Evolutionary conservation across 495 filamentous ascomycete genomes (phyloP).

Genomic region (Penicillium daleae): DNA sequence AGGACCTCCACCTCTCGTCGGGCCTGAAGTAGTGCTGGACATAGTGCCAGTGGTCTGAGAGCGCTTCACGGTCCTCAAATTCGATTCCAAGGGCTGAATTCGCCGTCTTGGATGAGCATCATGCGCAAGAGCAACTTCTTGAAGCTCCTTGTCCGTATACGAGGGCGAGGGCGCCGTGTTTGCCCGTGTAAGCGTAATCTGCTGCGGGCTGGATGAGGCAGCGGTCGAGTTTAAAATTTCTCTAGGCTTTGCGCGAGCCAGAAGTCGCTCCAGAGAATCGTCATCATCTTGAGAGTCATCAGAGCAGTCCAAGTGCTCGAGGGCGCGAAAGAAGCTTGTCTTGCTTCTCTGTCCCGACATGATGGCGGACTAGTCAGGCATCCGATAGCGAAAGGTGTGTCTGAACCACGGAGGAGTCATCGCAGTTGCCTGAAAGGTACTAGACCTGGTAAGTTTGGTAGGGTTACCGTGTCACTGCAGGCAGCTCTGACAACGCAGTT

Average conservation of each 20-base stretch:
- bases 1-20: conserved; percentile 14
- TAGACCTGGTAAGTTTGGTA: background rate
- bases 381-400: conserved; percentile 10
- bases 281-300: conserved; percentile 36
- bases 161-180: conserved; percentile 23
- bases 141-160: background rate
- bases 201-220: conserved; percentile 2
- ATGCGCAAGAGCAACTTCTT: background rate
- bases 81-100: background rate
- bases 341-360: conserved; percentile 31
- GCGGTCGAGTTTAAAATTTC: conserved; percentile 1
- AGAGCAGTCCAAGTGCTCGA: conserved; percentile 49
- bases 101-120: background rate
- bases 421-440: conserved; percentile 10
- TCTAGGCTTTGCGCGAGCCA: conserved; percentile 9
- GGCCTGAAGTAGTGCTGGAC: conserved; percentile 10
- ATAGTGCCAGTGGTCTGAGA: conserved; percentile 26
- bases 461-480: background rate
- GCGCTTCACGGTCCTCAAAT: conserved; percentile 13
- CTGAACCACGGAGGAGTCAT: conserved; percentile 16
- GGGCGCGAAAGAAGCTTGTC: conserved; percentile 51
- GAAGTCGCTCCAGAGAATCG: conserved; percentile 13
- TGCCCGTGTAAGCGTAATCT: conserved; percentile 12
- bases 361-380: conserved; percentile 20
- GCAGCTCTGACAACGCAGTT: conserved; percentile 10